A percentile compares a stretch with the other conserved stretches of the same genome.
Conservation (phyloP, 441 rosid genomes). For the Eugenia klotzschiana region DNA sequence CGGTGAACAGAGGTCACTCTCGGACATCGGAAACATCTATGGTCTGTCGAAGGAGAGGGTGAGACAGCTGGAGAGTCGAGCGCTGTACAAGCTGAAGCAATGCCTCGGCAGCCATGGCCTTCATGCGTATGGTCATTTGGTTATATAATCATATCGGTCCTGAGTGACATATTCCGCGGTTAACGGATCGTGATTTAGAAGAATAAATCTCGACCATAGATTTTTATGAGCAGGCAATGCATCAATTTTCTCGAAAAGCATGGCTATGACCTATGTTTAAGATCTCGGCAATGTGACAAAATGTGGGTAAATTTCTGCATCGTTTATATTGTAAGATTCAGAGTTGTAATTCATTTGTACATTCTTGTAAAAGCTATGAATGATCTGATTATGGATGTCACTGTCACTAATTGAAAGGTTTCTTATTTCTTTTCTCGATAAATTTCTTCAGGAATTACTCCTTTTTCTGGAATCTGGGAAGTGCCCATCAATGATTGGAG, state of each 20-base stretch:
- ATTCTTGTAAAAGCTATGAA: neutral
- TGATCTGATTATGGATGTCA: neutral
- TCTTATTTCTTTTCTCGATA: neutral
- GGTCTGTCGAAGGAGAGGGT: slow-evolving; percentile 72
- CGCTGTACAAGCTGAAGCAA: slow-evolving; percentile 61
- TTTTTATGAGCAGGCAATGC: neutral
- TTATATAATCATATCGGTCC: slow-evolving; percentile 19
- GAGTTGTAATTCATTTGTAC: neutral
- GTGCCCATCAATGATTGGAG: neutral
- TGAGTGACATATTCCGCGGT: neutral
- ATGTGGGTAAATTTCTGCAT: neutral
- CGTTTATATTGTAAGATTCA: neutral
- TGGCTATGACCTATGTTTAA: neutral
- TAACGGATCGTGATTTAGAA: neutral
- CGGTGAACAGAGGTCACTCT: slow-evolving; percentile 42
- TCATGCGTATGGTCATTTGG: slow-evolving; percentile 43
- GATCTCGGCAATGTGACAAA: neutral
- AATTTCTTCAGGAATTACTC: neutral
- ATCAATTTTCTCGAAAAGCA: neutral
- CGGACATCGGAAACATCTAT: slow-evolving; percentile 47
- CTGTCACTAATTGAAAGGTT: neutral
- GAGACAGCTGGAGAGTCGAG: slow-evolving; percentile 66
- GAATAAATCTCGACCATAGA: neutral
- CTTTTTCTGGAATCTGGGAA: neutral
- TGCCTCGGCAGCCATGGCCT: slow-evolving; percentile 42